These are phyloP conservation scores for Aspergillus melleus DNA, from an alignment of 2,329 filamentous ascomycete genomes.

Conservation along the genomic window DNA sequence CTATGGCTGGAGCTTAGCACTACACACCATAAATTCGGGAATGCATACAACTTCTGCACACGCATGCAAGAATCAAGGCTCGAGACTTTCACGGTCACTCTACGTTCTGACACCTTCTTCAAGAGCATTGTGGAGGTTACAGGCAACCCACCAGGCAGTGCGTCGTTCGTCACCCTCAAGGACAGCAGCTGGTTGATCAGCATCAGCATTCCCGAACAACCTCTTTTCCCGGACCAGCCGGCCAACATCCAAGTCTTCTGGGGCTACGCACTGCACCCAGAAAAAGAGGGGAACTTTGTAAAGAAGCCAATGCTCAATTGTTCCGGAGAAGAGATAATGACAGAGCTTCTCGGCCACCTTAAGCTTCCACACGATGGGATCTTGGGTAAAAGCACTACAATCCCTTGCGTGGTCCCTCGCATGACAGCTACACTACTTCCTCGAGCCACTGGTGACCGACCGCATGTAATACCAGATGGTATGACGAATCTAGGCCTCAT, in stretches of 20 bases:
- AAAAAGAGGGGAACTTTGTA: constrained; percentile 36
- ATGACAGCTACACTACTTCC: constrained; percentile 41
- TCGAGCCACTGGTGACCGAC: constrained; percentile 37
- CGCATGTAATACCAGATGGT: constrained; percentile 38
- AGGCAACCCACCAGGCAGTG: constrained; percentile 33
- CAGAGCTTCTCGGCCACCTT: constrained; percentile 41
- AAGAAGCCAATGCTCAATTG: constrained; percentile 45
- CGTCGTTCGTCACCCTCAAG: constrained; percentile 39
- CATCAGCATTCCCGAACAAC: constrained; percentile 44
- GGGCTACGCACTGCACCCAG: constrained; percentile 44
- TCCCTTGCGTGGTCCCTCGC: constrained; percentile 45
- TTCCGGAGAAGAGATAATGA: constrained; percentile 42
- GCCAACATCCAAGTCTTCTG: constrained; percentile 37
- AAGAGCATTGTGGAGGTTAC: constrained; percentile 26
- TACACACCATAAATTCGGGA: constrained; percentile 38
- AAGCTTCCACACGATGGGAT: constrained; percentile 34
- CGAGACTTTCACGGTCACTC: constrained; percentile 45
- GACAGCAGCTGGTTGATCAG: constrained; percentile 45
- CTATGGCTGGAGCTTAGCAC: constrained; percentile 44
- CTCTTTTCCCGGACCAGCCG: constrained; percentile 43
- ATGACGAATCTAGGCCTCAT: constrained; percentile 42
- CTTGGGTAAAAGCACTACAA: constrained; percentile 29
- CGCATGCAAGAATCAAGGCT: constrained; percentile 38
- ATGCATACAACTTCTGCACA: constrained; percentile 44
- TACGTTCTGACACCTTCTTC: constrained; percentile 31